These are phyloP conservation scores for Talaromyces liani DNA, from an alignment of 495 filamentous ascomycete genomes.

Conservation along the genomic window DNA sequence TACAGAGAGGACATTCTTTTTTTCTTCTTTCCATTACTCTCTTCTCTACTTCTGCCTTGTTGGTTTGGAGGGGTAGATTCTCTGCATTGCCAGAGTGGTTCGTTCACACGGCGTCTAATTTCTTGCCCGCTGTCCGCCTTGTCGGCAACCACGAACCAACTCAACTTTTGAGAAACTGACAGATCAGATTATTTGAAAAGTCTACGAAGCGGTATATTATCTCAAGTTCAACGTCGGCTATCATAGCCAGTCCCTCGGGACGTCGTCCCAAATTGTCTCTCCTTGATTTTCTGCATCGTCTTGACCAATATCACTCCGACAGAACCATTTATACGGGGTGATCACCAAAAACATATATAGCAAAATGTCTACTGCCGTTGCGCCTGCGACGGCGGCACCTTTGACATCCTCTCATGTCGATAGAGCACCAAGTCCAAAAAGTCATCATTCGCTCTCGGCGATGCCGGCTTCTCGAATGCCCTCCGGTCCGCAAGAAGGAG, in stretches of 20 bases:
- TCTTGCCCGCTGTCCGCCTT: not conserved
- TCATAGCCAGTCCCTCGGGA: slow-evolving; percentile 1
- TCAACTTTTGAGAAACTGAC: not conserved
- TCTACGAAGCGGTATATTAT: slow-evolving; percentile 12
- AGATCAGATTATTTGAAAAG: not conserved
- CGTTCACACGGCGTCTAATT: not conserved
- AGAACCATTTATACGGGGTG: not conserved
- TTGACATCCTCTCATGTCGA: slow-evolving; percentile 41
- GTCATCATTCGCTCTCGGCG: slow-evolving; percentile 32
- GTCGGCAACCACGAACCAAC: slow-evolving; percentile 6
- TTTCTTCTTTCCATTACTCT: not conserved
- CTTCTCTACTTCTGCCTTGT: not conserved
- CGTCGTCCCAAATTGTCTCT: not conserved
- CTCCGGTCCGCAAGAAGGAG: slow-evolving; percentile 30
- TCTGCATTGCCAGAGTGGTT: not conserved
- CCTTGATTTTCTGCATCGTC: not conserved
- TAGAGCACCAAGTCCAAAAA: slow-evolving; percentile 42
- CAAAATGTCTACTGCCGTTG: slow-evolving; percentile 48
- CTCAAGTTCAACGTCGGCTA: slow-evolving; percentile 7
- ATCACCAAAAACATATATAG: not conserved
- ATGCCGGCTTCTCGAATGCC: slow-evolving; percentile 32
- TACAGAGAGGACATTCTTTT: not conserved
- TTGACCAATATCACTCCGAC: not conserved
- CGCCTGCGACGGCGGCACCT: slow-evolving; percentile 37
- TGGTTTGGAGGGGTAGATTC: not conserved